Evolutionary conservation across 164 flowering plant genomes (phyloP), one percentile per base, ranked within the genome.

Genomic region (Litsea cubeba): DNA sequence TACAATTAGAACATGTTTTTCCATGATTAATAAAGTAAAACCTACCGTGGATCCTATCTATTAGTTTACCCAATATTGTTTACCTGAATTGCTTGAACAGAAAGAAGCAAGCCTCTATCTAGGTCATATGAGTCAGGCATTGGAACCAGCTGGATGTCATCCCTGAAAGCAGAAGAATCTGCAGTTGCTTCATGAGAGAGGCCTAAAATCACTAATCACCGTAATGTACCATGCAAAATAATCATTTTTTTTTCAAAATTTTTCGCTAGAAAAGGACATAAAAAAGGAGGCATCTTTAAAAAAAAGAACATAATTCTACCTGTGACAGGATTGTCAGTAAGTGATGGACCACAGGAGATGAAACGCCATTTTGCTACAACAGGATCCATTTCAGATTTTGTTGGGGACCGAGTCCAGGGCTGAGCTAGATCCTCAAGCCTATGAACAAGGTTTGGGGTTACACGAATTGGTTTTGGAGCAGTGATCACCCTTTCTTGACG

Each of bases 331-430:
- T 57, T 66, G 63, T 57, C 76, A 76, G 79, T 68, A 58, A 74
- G 79, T 24, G 79, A 68, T 71, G 85, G 81, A 79, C 83, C 90
- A 60, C 86, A 78, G 32, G 97, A 78, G 67, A 87, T 80, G 78
- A 95, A 92, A 72, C 82, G 89, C 99, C 99, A 95, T 50, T 91
- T 85, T 64, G 92, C 95, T 28, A 89, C 69, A 26, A 93, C 86
- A 75, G 98, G 97, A 65, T 95, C 99, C 89, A 88, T 84, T 80
- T 90, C 84, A 22, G 99, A 86, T 79, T 93, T 95, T 73, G 98
- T 95, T 60, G 99, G 99, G 64, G 99, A 95, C 57, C 99, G 87
- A 67, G 99, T 95, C 99, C 99, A 95, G 57, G 98, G 97, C 81
- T 88, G 97, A 77, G 97, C 86, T 58, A 93, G 74, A 79, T 95